Conservation (phyloP, 352 stramenopile genomes). For the Globisporangium nagaii region DNA sequence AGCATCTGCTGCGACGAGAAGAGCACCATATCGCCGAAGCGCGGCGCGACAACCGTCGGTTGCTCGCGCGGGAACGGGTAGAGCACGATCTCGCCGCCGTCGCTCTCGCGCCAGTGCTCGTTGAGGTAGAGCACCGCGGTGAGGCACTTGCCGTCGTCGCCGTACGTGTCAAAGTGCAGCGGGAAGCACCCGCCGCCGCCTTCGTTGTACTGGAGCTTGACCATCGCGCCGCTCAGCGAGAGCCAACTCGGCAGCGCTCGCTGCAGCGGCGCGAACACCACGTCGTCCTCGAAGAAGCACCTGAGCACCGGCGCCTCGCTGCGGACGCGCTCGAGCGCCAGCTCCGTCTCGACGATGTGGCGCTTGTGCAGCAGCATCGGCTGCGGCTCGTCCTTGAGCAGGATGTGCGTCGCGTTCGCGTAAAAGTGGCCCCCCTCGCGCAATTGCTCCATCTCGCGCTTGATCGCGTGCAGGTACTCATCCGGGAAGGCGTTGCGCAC, state of each 20-base stretch:
- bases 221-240: slow-evolving; percentile 39
- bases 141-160: slow-evolving; percentile 76
- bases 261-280: slow-evolving; percentile 39
- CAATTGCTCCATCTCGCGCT: slow-evolving; percentile 48
- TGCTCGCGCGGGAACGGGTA: slow-evolving; percentile 65
- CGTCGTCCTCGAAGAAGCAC: slow-evolving; percentile 56
- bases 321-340: slow-evolving; percentile 39
- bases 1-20: slow-evolving; percentile 81
- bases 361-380: slow-evolving; percentile 67
- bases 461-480: slow-evolving; percentile 35
- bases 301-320: slow-evolving; percentile 34
- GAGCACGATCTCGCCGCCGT: slow-evolving; percentile 79
- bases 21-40: slow-evolving; percentile 64
- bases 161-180: slow-evolving; percentile 83
- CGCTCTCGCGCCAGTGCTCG: slow-evolving; percentile 53
- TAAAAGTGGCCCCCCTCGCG: slow-evolving; percentile 46
- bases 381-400: slow-evolving; percentile 25
- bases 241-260: slow-evolving; percentile 35
- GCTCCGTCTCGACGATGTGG: slow-evolving; percentile 77
- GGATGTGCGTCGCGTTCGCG: slow-evolving; percentile 74
- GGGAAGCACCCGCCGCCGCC: slow-evolving; percentile 78
- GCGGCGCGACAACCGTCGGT: slow-evolving; percentile 40
- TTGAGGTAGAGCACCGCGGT: slow-evolving; percentile 85
- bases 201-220: slow-evolving; percentile 82
- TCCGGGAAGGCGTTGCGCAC: slow-evolving; percentile 40